Conservation (phyloP, 768 basidiomycete species). For the Tylopilus balloui region DNA sequence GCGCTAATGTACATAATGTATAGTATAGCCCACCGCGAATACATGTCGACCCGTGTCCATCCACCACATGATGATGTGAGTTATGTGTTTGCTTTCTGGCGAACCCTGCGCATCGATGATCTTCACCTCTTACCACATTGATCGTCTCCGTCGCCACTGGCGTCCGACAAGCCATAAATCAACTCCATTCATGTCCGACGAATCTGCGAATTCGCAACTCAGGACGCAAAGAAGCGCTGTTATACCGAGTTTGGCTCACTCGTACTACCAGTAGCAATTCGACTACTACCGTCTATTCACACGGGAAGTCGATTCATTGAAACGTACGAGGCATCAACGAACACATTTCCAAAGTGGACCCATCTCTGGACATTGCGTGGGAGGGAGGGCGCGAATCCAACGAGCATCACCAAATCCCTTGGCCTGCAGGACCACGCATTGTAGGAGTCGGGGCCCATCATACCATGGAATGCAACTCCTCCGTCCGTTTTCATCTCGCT, state of each 20-base stretch:
- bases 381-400: slow-evolving; percentile 21
- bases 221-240: slow-evolving; percentile 8
- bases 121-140: slow-evolving; percentile 12
- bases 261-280: not conserved
- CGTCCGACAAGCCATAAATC: slow-evolving; percentile 8
- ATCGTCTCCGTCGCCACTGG: slow-evolving; percentile 14
- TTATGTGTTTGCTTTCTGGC: not conserved
- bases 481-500: slow-evolving; percentile 20
- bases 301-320: not conserved
- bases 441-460: slow-evolving; percentile 8
- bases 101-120: slow-evolving; percentile 12
- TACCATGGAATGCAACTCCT: slow-evolving; percentile 3
- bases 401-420: not conserved
- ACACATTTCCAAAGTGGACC: not conserved
- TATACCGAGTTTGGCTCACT: not conserved
- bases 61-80: not conserved
- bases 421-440: slow-evolving; percentile 24
- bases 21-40: slow-evolving; percentile 4
- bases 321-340: no score
- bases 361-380: not conserved
- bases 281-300: not conserved
- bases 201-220: not conserved
- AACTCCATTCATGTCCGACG: slow-evolving; percentile 22
- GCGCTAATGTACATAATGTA: slow-evolving; percentile 20
- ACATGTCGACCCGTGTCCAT: no score